Percentiles rank a stretch among this genome's conserved stretches.
phyloP scores from a whole-genome alignment of 129 eudicot genomes.

The Kitagawia praeruptora region DNA sequence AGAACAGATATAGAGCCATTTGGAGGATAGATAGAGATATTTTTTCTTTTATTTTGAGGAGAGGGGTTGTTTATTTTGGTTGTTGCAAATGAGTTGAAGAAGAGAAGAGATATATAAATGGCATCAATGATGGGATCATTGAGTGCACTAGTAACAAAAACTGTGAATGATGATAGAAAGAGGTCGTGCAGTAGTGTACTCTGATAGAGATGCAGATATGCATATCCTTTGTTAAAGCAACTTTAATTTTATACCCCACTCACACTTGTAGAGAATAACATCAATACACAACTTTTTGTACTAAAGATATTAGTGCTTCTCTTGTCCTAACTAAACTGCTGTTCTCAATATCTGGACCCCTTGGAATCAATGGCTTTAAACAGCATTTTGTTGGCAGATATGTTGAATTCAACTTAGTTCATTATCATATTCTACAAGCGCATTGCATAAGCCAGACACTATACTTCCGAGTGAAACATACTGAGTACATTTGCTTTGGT shows the following conservation, averaged over 20 bases:
- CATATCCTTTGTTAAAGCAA: slow-evolving; percentile 54
- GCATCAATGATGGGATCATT: slow-evolving; percentile 25
- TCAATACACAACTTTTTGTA: slow-evolving; percentile 30
- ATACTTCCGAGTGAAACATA: background rate
- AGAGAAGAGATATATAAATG: slow-evolving; percentile 60
- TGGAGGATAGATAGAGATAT: slow-evolving; percentile 11
- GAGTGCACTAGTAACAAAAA: slow-evolving; percentile 21
- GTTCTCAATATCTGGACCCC: slow-evolving; percentile 22
- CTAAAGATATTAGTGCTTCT: slow-evolving; percentile 30
- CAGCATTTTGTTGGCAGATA: slow-evolving; percentile 9
- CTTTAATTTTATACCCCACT: slow-evolving; percentile 76
- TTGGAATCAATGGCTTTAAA: background rate
- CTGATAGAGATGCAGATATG: slow-evolving; percentile 17
- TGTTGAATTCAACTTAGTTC: background rate
- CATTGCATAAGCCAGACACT: background rate
- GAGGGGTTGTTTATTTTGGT: slow-evolving; percentile 25
- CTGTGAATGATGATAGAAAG: slow-evolving; percentile 19
- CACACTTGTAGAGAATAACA: slow-evolving; percentile 48
- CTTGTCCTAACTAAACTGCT: slow-evolving; percentile 24
- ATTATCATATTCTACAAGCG: background rate
- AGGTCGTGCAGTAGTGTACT: slow-evolving; percentile 16
- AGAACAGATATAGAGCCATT: slow-evolving; percentile 36
- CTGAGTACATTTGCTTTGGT: background rate
- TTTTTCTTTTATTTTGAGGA: background rate
- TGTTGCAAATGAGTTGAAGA: slow-evolving; percentile 42